Percentiles rank a stretch among this genome's conserved stretches.
phyloP scores from a whole-genome alignment of 2,329 filamentous ascomycete species.

The Exophiala oligosperma region DNA sequence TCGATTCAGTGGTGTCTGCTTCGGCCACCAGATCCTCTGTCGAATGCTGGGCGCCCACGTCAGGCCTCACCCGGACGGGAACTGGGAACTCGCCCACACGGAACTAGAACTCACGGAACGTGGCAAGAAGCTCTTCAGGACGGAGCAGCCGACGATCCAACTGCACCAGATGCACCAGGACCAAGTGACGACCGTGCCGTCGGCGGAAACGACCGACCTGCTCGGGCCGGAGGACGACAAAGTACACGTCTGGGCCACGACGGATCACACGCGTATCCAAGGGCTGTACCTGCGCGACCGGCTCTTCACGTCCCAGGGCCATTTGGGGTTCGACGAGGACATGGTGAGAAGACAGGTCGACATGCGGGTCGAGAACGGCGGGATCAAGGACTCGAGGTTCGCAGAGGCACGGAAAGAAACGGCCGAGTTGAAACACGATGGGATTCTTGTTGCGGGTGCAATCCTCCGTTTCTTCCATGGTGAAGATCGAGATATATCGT shows the following conservation, averaged over 20 bases:
- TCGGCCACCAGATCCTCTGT: slow-evolving; percentile 50
- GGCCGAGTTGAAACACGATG: slow-evolving; percentile 42
- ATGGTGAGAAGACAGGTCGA: slow-evolving; percentile 49
- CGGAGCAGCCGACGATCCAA: slow-evolving; percentile 35
- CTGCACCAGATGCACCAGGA: slow-evolving; percentile 53
- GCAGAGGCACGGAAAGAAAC: slow-evolving; percentile 40
- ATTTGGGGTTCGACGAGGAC: slow-evolving; percentile 48
- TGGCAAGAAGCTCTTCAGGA: slow-evolving; percentile 44
- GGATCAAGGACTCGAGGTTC: slow-evolving; percentile 39
- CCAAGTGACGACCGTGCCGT: slow-evolving; percentile 35
- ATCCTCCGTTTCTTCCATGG: slow-evolving; percentile 50
- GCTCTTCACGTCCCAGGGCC: slow-evolving; percentile 50
- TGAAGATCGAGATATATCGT: slow-evolving; percentile 47
- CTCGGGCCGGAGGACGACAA: slow-evolving; percentile 41
- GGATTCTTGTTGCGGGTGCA: slow-evolving; percentile 39
- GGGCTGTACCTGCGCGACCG: slow-evolving; percentile 47
- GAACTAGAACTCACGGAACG: slow-evolving; percentile 41
- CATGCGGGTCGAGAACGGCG: slow-evolving; percentile 44
- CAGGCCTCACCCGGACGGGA: slow-evolving; percentile 37
- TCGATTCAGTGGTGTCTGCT: slow-evolving; percentile 50
- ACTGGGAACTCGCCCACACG: slow-evolving; percentile 51
- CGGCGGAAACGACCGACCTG: slow-evolving; percentile 36
- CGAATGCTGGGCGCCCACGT: slow-evolving; percentile 45
- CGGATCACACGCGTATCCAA: slow-evolving; percentile 47
- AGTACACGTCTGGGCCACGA: slow-evolving; percentile 52